phyloP scores from a whole-genome alignment of 2,329 filamentous ascomycete genomes.

The Alternaria postmessia region DNA sequence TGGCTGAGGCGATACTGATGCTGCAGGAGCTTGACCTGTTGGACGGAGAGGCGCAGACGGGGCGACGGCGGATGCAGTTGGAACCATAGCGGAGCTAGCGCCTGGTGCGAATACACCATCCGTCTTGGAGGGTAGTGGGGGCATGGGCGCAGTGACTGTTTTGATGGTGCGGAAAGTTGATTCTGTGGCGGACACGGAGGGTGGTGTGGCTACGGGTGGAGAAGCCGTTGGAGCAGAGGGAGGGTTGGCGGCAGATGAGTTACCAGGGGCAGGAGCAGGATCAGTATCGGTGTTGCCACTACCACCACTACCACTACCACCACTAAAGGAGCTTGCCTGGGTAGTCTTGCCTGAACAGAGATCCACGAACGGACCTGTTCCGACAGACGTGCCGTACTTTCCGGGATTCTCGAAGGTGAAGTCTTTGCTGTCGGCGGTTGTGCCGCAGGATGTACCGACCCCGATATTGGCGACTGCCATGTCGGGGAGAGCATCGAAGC shows the following conservation, averaged over 20 bases:
- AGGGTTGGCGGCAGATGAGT: conserved; percentile 7
- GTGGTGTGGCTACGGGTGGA: conserved; percentile 3
- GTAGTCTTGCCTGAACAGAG: conserved; percentile 35
- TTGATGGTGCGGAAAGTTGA: conserved; percentile 34
- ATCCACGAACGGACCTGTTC: conserved; percentile 31
- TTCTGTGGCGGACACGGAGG: conserved; percentile 3
- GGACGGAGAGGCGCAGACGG: neutral
- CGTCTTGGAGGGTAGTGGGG: conserved; percentile 5
- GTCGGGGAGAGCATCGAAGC: conserved; percentile 68
- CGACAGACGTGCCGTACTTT: conserved; percentile 53
- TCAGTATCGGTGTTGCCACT: neutral
- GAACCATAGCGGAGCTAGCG: neutral
- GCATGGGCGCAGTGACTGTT: conserved; percentile 34
- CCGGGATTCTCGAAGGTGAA: conserved; percentile 70
- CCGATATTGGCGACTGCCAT: conserved; percentile 77
- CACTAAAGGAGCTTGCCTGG: conserved; percentile 1
- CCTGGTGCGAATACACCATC: neutral
- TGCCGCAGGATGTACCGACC: conserved; percentile 53
- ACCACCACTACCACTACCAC: neutral
- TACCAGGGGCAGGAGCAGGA: conserved; percentile 8
- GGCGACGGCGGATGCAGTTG: neutral
- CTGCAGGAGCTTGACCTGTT: neutral
- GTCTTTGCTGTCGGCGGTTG: conserved; percentile 56
- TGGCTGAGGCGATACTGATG: neutral
- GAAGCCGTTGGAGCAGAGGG: conserved; percentile 12